Evolutionary conservation across 352 stramenopile species (phyloP).

Genomic region (Peronospora belbahrii): DNA sequence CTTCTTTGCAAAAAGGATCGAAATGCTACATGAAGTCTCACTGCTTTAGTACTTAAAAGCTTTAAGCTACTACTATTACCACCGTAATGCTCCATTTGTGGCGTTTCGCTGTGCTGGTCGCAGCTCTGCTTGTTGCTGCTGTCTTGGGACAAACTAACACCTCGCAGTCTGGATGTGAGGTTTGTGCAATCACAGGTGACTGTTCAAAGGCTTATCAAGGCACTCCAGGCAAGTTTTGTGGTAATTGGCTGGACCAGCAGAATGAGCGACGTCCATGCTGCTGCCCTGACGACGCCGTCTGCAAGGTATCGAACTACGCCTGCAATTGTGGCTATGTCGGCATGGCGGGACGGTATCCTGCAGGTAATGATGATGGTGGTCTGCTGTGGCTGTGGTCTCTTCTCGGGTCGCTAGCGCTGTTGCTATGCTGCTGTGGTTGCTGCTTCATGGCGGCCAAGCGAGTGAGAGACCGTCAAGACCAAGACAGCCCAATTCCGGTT

Average conservation of each 20-base stretch:
- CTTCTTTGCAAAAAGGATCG: not conserved
- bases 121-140: conserved; percentile 2
- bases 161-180: conserved; percentile 37
- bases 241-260: conserved; percentile 44
- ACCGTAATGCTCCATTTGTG: not conserved
- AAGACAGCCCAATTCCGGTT: conserved; percentile 11
- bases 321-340: conserved; percentile 30
- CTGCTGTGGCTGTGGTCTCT: conserved; percentile 44
- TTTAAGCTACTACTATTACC: not conserved
- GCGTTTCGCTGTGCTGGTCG: not conserved
- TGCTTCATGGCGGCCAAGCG: conserved; percentile 19
- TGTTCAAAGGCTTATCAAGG: conserved; percentile 33
- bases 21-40: not conserved
- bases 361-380: conserved; percentile 1
- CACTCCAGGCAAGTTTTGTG: conserved; percentile 37
- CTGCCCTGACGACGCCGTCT: conserved; percentile 34
- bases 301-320: conserved; percentile 42
- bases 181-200: conserved; percentile 36
- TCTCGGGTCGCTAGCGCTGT: conserved; percentile 20
- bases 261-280: conserved; percentile 38
- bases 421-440: conserved; percentile 25
- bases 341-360: not conserved
- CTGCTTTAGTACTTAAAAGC: not conserved
- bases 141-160: conserved; percentile 8
- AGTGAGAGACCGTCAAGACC: not conserved